Conservation (phyloP, 2,329 filamentous ascomycete genomes). For the Curvularia sp. region DNA sequence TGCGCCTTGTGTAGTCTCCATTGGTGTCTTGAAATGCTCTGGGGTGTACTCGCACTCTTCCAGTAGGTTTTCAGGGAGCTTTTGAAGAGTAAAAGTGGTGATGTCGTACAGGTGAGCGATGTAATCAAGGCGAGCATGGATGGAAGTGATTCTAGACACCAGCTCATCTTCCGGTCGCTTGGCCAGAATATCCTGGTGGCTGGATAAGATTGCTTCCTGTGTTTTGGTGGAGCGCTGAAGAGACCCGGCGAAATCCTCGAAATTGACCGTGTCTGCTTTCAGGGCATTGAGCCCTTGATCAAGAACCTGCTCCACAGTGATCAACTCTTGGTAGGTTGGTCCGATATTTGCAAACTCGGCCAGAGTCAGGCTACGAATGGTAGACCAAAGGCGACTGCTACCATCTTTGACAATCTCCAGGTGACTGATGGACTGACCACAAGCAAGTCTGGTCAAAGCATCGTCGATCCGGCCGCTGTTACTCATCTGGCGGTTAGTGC, state of each 20-base stretch:
- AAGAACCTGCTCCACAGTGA: conserved; percentile 87
- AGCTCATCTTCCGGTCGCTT: conserved; percentile 38
- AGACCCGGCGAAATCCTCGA: conserved; percentile 80
- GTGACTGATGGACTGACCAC: conserved; percentile 81
- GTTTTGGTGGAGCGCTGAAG: conserved; percentile 63
- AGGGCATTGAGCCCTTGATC: conserved; percentile 88
- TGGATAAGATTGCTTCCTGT: conserved; percentile 26
- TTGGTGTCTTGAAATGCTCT: conserved; percentile 26
- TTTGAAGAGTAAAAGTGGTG: conserved; percentile 22
- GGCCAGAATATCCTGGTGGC: conserved; percentile 24
- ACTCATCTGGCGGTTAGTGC: conserved; percentile 66
- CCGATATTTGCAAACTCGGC: conserved; percentile 81
- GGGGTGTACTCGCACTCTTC: conserved; percentile 53
- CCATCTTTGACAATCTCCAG: conserved; percentile 83
- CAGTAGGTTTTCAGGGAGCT: conserved; percentile 9
- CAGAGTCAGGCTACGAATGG: conserved; percentile 78
- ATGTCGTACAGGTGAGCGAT: conserved; percentile 31
- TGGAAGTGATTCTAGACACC: conserved; percentile 28
- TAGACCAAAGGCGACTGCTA: conserved; percentile 82
- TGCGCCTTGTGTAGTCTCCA: conserved; percentile 26
- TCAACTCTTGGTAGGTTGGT: conserved; percentile 82
- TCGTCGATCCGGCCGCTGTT: conserved; percentile 76
- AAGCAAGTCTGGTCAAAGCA: conserved; percentile 67
- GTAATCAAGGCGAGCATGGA: conserved; percentile 33
- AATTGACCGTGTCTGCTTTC: conserved; percentile 83